These are phyloP conservation scores for Prunus salicina DNA, from an alignment of 306 rosid genomes.

Conservation along the genomic window DNA sequence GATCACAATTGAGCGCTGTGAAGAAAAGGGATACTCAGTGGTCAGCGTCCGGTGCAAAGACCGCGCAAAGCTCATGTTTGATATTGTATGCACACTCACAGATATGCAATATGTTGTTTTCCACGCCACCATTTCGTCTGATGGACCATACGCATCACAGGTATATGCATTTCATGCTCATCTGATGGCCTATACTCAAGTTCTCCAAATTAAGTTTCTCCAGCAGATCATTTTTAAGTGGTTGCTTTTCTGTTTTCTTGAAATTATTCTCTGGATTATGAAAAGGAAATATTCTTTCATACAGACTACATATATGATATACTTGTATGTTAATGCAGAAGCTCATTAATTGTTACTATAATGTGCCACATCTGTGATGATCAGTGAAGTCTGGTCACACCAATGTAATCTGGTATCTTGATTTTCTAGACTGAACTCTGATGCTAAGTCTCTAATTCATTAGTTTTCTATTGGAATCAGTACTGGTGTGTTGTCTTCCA, in stretches of 20 bases:
- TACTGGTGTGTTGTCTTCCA: background rate
- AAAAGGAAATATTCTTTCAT: background rate
- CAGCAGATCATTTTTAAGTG: background rate
- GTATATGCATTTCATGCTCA: constrained; percentile 22
- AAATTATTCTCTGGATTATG: background rate
- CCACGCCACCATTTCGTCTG: constrained; percentile 74
- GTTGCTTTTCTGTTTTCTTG: background rate
- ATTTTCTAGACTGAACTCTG: too few relatives aligned
- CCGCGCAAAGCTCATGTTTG: constrained; percentile 79
- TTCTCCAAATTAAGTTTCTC: background rate
- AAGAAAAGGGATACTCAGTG: constrained; percentile 72
- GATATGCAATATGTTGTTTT: constrained; percentile 88
- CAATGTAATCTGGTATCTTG: too few relatives aligned
- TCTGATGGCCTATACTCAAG: background rate
- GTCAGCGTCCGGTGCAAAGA: constrained; percentile 72
- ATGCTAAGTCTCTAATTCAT: background rate
- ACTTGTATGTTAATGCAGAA: background rate
- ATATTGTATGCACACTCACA: constrained; percentile 83
- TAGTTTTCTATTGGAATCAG: background rate
- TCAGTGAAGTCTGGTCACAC: too few relatives aligned
- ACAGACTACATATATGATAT: background rate
- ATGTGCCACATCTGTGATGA: background rate
- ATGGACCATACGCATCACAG: constrained; percentile 79
- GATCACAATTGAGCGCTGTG: constrained; percentile 65
- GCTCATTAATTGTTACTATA: background rate